phyloP scores from a whole-genome alignment of 805 yeast species.

The Hanseniaspora taiwanica region DNA sequence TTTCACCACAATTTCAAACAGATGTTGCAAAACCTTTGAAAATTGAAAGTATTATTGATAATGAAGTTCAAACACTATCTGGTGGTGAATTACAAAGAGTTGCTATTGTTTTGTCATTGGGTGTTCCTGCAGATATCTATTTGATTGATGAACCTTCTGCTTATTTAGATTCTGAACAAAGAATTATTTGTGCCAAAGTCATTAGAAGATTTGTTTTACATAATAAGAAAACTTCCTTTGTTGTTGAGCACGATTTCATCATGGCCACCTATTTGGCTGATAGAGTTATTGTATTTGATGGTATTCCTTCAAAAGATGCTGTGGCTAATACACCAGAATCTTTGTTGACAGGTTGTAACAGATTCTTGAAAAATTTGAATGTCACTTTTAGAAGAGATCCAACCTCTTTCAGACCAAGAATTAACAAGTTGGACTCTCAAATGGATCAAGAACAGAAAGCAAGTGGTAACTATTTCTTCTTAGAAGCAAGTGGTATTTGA shows the following conservation, averaged over 20 bases:
- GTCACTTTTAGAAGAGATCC: slow-evolving; percentile 99
- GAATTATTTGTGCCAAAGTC: slow-evolving; percentile 97
- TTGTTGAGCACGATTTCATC: slow-evolving; percentile 99
- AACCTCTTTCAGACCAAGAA: slow-evolving; percentile 95
- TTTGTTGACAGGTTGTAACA: slow-evolving; percentile 91
- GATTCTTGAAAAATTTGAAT: slow-evolving; percentile 89
- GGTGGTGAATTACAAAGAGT: slow-evolving; percentile 99
- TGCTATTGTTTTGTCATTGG: slow-evolving; percentile 89
- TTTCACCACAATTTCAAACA: slow-evolving; percentile 95
- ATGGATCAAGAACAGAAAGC: slow-evolving; percentile 97
- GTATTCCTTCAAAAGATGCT: slow-evolving; percentile 78
- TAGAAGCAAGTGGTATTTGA: slow-evolving; percentile 48
- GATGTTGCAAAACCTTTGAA: slow-evolving; percentile 93
- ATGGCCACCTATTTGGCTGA: slow-evolving; percentile 99
- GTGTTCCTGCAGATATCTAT: slow-evolving; percentile 90
- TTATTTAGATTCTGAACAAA: slow-evolving; percentile 97
- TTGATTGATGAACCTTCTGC: slow-evolving; percentile 99
- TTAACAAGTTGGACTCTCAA: slow-evolving; percentile 93
- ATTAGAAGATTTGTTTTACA: slow-evolving; percentile 93
- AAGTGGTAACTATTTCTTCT: slow-evolving; percentile 88
- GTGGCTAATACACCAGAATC: slow-evolving; percentile 84
- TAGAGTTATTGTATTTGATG: slow-evolving; percentile 96
- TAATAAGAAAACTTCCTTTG: slow-evolving; percentile 95
- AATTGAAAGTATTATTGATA: slow-evolving; percentile 90
- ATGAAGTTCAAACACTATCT: slow-evolving; percentile 92